phyloP scores from a whole-genome alignment of 306 rosid genomes.

The Heteromeles arbutifolia region DNA sequence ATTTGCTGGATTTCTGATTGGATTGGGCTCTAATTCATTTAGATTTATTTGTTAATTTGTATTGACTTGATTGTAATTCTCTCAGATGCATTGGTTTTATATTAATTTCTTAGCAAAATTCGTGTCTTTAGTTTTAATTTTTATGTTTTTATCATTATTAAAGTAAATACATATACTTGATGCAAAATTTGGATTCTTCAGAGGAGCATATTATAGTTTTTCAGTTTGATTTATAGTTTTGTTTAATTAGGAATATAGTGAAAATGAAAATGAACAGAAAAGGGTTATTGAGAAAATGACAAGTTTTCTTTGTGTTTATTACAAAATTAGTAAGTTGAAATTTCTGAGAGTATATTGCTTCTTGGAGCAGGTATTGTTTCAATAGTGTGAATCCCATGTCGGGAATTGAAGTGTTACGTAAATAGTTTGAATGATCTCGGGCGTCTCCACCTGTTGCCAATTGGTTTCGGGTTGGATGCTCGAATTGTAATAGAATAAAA shows the following conservation, averaged over 20 bases:
- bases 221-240: not conserved
- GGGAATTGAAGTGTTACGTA: not conserved
- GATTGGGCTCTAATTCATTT: conserved; percentile 1
- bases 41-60: not conserved
- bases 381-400: not conserved
- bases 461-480: not conserved
- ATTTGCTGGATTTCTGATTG: conserved; percentile 23
- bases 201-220: not conserved
- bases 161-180: not conserved
- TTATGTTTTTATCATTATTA: no score
- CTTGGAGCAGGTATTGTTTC: not conserved
- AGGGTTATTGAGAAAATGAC: not conserved
- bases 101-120: not conserved
- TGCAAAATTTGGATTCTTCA: not conserved
- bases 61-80: not conserved
- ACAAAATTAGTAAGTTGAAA: not conserved
- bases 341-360: not conserved
- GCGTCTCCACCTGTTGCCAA: not conserved
- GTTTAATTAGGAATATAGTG: not conserved
- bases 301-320: not conserved
- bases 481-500: no score
- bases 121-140: not conserved
- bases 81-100: not conserved
- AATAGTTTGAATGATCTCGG: not conserved
- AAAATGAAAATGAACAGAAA: not conserved